phyloP scores from a whole-genome alignment of 1,139 yeast species.

The Zygosaccharomyces sapae region DNA sequence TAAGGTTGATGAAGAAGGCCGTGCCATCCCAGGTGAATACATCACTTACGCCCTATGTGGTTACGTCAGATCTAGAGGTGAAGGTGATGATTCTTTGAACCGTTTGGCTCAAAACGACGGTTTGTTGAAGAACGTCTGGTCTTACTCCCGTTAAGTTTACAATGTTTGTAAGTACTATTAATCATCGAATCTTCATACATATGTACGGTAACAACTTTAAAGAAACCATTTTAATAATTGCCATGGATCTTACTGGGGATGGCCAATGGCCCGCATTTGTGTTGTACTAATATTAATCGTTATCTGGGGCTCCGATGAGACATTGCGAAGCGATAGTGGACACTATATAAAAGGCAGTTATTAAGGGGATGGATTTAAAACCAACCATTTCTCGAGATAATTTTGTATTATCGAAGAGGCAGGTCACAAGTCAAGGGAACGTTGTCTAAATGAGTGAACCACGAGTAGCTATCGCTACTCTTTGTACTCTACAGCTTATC shows the following conservation, averaged over 20 bases:
- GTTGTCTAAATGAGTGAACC: constrained; percentile 9
- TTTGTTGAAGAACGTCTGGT: constrained; percentile 96
- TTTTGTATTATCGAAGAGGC: neutral
- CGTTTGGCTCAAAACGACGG: constrained; percentile 99
- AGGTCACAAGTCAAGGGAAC: too few species aligned
- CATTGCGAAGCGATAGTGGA: neutral
- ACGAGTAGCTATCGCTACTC: constrained; percentile 54
- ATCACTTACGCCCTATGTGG: constrained; percentile 97
- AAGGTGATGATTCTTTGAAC: constrained; percentile 98
- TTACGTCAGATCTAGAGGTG: constrained; percentile 86
- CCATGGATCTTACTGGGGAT: neutral
- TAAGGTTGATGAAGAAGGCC: constrained; percentile 91
- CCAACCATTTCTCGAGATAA: neutral
- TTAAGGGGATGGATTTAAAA: neutral
- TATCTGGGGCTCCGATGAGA: neutral
- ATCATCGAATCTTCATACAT: constrained; percentile 6
- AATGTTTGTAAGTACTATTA: constrained; percentile 3
- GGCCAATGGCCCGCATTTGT: too few species aligned
- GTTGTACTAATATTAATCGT: too few species aligned
- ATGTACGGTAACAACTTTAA: constrained; percentile 1
- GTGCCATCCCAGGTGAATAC: constrained; percentile 86
- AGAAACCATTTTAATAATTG: constrained; percentile 1
- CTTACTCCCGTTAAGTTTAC: constrained; percentile 86
- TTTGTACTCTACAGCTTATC: constrained; percentile 62
- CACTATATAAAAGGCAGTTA: neutral